Percentiles rank a stretch among this genome's conserved stretches.
Conservation (phyloP, 2,329 filamentous ascomycete genomes). For the Penicillium thymicola region DNA sequence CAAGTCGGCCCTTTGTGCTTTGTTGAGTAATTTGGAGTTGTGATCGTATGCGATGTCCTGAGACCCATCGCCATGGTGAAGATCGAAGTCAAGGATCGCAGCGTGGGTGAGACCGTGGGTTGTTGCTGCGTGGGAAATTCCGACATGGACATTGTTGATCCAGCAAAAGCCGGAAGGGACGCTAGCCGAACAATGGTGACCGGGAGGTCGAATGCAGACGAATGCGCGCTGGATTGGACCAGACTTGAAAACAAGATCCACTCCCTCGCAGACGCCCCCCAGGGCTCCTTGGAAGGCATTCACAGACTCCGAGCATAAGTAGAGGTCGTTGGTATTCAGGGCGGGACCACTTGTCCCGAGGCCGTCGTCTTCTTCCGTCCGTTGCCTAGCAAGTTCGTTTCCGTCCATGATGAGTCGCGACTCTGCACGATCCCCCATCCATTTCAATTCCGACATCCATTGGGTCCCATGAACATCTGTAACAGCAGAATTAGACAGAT, state of each 20-base stretch:
- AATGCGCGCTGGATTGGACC: slow-evolving; percentile 72
- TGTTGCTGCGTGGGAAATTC: slow-evolving; percentile 84
- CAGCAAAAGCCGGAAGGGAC: slow-evolving; percentile 96
- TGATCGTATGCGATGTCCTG: slow-evolving; percentile 83
- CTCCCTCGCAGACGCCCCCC: slow-evolving; percentile 87
- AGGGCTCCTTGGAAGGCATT: slow-evolving; percentile 86
- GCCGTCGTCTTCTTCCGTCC: slow-evolving; percentile 37
- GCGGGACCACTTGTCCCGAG: slow-evolving; percentile 46
- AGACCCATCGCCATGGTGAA: slow-evolving; percentile 93
- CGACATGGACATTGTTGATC: slow-evolving; percentile 97
- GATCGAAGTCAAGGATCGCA: slow-evolving; percentile 86
- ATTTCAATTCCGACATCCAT: slow-evolving; percentile 90
- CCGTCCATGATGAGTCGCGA: slow-evolving; percentile 71
- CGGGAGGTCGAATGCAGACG: slow-evolving; percentile 86
- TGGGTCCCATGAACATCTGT: slow-evolving; percentile 85
- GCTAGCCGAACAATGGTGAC: slow-evolving; percentile 88
- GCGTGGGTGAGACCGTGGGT: slow-evolving; percentile 86
- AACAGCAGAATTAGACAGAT: slow-evolving; percentile 71
- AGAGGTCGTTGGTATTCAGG: slow-evolving; percentile 86
- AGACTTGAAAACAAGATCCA: slow-evolving; percentile 75
- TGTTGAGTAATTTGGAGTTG: slow-evolving; percentile 66
- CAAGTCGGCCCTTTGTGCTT: slow-evolving; percentile 55
- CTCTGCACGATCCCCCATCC: slow-evolving; percentile 79
- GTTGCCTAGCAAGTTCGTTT: slow-evolving; percentile 71
- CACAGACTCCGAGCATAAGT: slow-evolving; percentile 81